These are phyloP conservation scores for Harringtonia aguacate DNA, from an alignment of 2,329 filamentous ascomycete species.

Conservation along the genomic window DNA sequence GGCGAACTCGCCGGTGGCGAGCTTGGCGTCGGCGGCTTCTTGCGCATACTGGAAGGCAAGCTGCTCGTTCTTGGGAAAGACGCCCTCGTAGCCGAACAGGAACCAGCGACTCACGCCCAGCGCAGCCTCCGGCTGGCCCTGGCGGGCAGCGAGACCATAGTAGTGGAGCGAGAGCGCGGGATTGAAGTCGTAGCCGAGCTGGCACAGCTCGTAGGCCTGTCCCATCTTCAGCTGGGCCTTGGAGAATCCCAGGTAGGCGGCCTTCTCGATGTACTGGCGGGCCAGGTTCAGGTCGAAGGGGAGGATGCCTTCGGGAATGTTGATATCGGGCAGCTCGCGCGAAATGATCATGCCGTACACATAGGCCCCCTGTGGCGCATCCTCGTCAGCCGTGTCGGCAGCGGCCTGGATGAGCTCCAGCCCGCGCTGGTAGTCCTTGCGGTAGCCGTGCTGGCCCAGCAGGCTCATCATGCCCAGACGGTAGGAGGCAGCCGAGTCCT, in stretches of 20 bases:
- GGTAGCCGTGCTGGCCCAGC: slow-evolving; percentile 84
- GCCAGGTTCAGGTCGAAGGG: slow-evolving; percentile 62
- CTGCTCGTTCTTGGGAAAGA: slow-evolving; percentile 93
- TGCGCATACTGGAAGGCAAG: slow-evolving; percentile 86
- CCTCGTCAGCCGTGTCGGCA: slow-evolving; percentile 84
- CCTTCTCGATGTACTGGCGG: slow-evolving; percentile 87
- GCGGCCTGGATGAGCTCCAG: slow-evolving; percentile 75
- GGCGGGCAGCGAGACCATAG: slow-evolving; percentile 82
- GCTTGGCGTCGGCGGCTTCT: slow-evolving; percentile 68
- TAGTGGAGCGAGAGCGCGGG: slow-evolving; percentile 90
- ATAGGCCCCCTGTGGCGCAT: slow-evolving; percentile 92
- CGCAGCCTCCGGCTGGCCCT: slow-evolving; percentile 87
- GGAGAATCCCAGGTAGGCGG: slow-evolving; percentile 88
- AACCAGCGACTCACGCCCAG: slow-evolving; percentile 99
- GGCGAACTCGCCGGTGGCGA: slow-evolving; percentile 91
- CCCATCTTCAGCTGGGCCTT: slow-evolving; percentile 98
- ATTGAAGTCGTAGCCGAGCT: slow-evolving; percentile 89
- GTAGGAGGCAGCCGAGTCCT: slow-evolving; percentile 79
- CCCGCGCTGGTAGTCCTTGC: slow-evolving; percentile 67
- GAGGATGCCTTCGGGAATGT: slow-evolving; percentile 59
- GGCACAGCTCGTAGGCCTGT: slow-evolving; percentile 86
- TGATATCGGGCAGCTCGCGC: slow-evolving; percentile 82
- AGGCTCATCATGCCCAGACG: slow-evolving; percentile 96
- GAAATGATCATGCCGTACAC: slow-evolving; percentile 92
- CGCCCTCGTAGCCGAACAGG: slow-evolving; percentile 82